Evolutionary conservation across 2,329 filamentous ascomycete species (phyloP).

Genomic region (Botrytis fabae): DNA sequence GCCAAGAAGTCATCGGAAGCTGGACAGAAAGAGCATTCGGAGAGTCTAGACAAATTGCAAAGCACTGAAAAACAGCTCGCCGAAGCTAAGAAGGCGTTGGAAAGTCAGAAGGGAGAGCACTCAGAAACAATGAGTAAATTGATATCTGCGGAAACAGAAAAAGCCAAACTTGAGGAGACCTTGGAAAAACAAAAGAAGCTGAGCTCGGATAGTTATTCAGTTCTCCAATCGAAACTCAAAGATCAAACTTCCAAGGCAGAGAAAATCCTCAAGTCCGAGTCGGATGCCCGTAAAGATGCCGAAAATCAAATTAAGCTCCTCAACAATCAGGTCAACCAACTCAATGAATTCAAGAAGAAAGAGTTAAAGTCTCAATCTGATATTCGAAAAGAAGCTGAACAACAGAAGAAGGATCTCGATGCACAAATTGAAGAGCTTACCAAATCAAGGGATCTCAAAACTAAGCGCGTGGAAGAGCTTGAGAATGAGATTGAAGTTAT

Average conservation of each 20-base stretch:
- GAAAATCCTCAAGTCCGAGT: constrained; percentile 29
- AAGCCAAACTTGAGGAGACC: constrained; percentile 29
- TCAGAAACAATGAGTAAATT: constrained; percentile 1
- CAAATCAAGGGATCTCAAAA: constrained; percentile 27
- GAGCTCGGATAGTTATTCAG: constrained; percentile 29
- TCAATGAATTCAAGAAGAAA: constrained; percentile 29
- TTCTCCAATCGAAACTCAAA: constrained; percentile 29
- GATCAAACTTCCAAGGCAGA: constrained; percentile 27
- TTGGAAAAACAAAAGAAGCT: constrained; percentile 28
- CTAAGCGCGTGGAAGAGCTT: constrained; percentile 35
- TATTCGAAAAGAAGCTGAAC: constrained; percentile 31
- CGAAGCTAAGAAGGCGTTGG: constrained; percentile 31
- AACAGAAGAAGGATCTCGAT: constrained; percentile 28
- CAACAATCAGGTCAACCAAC: constrained; percentile 33
- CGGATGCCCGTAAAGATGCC: constrained; percentile 30
- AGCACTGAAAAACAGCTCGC: constrained; percentile 33
- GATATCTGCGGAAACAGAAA: constrained; percentile 28
- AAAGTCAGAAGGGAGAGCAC: constrained; percentile 30
- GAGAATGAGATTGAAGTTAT: constrained; percentile 29
- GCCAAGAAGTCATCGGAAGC: constrained; percentile 32
- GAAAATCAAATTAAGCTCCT: constrained; percentile 30
- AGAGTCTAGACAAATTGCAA: constrained; percentile 28
- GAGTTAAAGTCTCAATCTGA: constrained; percentile 28
- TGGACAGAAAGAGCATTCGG: constrained; percentile 28
- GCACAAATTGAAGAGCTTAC: constrained; percentile 34